Conservation (phyloP, 2,329 filamentous ascomycete genomes). For the Colletotrichum euphorbiae region DNA sequence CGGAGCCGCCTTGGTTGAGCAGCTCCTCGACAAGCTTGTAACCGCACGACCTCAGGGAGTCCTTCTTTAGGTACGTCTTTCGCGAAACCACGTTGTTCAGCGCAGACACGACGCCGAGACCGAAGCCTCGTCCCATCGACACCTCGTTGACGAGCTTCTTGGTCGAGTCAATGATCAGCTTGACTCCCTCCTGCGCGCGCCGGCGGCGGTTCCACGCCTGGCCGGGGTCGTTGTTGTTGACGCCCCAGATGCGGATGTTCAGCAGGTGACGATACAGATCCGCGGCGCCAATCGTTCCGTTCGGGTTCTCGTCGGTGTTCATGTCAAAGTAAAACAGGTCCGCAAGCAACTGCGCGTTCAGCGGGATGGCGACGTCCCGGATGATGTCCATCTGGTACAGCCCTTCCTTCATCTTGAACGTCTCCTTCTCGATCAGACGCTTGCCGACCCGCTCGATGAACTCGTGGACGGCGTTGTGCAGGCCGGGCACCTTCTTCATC, state of each 20-base stretch:
- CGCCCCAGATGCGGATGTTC: constrained; percentile 58
- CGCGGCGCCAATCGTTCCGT: constrained; percentile 55
- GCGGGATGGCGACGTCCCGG: constrained; percentile 68
- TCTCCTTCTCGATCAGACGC: constrained; percentile 55
- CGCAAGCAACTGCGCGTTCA: constrained; percentile 66
- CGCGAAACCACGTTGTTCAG: constrained; percentile 46
- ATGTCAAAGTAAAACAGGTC: constrained; percentile 70
- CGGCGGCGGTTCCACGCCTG: constrained; percentile 60
- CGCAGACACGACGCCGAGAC: constrained; percentile 46
- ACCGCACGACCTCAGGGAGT: constrained; percentile 53
- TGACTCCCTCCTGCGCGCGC: constrained; percentile 54
- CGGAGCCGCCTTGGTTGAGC: constrained; percentile 47
- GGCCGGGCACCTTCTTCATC: constrained; percentile 49
- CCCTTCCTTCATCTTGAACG: constrained; percentile 50
- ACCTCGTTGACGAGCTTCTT: constrained; percentile 54
- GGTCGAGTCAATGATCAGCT: constrained; percentile 52
- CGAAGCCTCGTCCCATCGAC: constrained; percentile 46
- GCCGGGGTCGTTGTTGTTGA: constrained; percentile 60
- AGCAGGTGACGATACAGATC: constrained; percentile 57
- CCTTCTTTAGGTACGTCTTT: constrained; percentile 47
- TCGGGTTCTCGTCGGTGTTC: constrained; percentile 64
- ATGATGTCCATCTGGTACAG: constrained; percentile 56
- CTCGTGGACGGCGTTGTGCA: constrained; percentile 46
- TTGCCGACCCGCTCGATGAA: constrained; percentile 50
- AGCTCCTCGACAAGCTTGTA: constrained; percentile 53